Conservation (phyloP, 768 basidiomycete genomes). For the Ramaria rubella region DNA sequence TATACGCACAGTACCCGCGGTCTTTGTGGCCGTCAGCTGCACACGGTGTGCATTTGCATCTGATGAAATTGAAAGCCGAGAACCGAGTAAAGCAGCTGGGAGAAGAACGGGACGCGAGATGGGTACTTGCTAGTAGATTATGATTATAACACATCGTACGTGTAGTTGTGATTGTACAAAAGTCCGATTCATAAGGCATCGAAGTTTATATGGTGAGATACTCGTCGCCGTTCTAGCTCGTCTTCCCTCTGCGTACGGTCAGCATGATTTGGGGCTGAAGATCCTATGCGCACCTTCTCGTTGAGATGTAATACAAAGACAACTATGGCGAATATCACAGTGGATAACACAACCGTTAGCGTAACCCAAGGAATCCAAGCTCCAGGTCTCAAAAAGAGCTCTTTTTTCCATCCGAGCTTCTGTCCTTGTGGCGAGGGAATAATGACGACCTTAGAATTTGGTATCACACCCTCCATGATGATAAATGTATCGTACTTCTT, state of each 20-base stretch:
- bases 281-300: constrained; percentile 66
- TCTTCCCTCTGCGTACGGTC: constrained; percentile 68
- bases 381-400: constrained; percentile 88
- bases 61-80: constrained; percentile 66
- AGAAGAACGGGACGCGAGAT: constrained; percentile 43
- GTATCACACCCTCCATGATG: constrained; percentile 94
- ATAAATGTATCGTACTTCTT: constrained; percentile 63
- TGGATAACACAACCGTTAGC: constrained; percentile 72
- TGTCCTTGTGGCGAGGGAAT: constrained; percentile 53
- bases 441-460: constrained; percentile 96
- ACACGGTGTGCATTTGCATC: constrained; percentile 60
- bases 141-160: neutral
- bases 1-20: constrained; percentile 71
- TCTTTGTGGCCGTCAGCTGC: constrained; percentile 68
- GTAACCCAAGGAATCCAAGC: constrained; percentile 98
- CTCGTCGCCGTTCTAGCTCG: constrained; percentile 79
- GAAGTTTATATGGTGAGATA: constrained; percentile 96
- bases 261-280: neutral
- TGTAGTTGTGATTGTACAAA: neutral
- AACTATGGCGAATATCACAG: constrained; percentile 66
- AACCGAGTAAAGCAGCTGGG: constrained; percentile 48
- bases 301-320: constrained; percentile 84
- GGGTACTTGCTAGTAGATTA: constrained; percentile 31
- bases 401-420: constrained; percentile 65
- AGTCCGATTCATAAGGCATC: constrained; percentile 68